Percentiles rank a stretch among this genome's conserved stretches.
phyloP scores from a whole-genome alignment of 768 basidiomycete species.

The Auricularia sp. region DNA sequence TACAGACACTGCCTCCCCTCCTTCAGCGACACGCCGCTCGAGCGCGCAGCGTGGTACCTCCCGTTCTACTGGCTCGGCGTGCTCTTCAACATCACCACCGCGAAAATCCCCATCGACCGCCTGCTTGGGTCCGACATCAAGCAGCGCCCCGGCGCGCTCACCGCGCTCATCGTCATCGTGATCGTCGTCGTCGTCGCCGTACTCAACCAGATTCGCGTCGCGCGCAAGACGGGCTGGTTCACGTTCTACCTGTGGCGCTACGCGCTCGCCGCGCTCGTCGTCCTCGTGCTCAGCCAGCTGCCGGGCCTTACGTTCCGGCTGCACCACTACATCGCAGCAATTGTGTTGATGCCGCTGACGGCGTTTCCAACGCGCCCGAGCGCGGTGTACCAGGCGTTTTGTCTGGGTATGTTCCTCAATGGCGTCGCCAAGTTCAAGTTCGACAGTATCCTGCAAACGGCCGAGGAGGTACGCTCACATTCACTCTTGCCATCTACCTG shows the following conservation, averaged over 20 bases:
- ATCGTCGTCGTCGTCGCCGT: slow-evolving; percentile 48
- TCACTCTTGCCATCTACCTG: neutral
- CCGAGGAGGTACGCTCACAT: slow-evolving; percentile 42
- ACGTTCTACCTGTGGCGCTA: slow-evolving; percentile 71
- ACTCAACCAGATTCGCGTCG: slow-evolving; percentile 70
- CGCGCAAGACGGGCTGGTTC: slow-evolving; percentile 78
- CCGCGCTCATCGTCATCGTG: slow-evolving; percentile 57
- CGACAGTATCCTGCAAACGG: slow-evolving; percentile 69
- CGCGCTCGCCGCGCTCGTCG: slow-evolving; percentile 50
- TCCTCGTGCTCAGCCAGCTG: slow-evolving; percentile 54
- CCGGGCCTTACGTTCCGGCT: slow-evolving; percentile 61
- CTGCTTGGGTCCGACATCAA: slow-evolving; percentile 60
- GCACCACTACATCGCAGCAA: slow-evolving; percentile 76
- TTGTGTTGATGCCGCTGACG: slow-evolving; percentile 65
- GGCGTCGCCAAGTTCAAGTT: slow-evolving; percentile 73
- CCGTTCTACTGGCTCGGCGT: slow-evolving; percentile 72
- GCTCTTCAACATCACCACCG: slow-evolving; percentile 60
- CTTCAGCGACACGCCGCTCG: slow-evolving; percentile 58
- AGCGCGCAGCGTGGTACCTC: slow-evolving; percentile 64
- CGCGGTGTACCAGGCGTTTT: slow-evolving; percentile 70
- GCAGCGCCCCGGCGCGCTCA: slow-evolving; percentile 55
- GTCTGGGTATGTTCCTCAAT: slow-evolving; percentile 75
- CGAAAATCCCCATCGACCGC: slow-evolving; percentile 65
- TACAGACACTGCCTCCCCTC: slow-evolving; percentile 65
- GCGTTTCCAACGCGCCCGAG: slow-evolving; percentile 74